Evolutionary conservation across 192 early-diverging fungal genomes (phyloP), one percentile per base, ranked within the genome.

Genomic region (Entomortierella chlamydospora): DNA sequence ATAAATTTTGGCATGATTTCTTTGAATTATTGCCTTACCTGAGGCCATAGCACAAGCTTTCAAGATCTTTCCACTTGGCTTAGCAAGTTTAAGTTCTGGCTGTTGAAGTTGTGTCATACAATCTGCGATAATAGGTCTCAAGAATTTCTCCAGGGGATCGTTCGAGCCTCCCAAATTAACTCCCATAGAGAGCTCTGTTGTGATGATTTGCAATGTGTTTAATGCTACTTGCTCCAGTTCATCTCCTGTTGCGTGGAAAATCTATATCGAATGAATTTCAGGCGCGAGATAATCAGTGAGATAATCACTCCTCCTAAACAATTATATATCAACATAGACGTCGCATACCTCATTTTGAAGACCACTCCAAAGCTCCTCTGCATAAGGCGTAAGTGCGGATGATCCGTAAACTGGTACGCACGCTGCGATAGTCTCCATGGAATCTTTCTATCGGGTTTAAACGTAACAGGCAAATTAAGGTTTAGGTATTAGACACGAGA

Each of bases 371-470:
- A 99, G 73, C 22, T 88, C 83, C 54, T 93, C 88, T 29, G 95
- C 70, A 61, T 93, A 85, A 2, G 90, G 89, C 15, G 85, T 66
- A 22, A 97, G 84, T 2, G 89, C 86, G 1, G 85, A 83, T 4
- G 90, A 82, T 31, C 90, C 92, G 73, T 96, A 99, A 0, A 91
- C 91, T 11, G 87, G 90, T 2, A 92, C 87, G 57, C 95, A 93
- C 0, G 90, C 90, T 8, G 92, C 83, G 26, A 99, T 79, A 0
- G 96, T 92, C 61, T 98, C 97, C 84, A 98, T 90, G 0, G 97
- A 92, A 83, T 99, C 97, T 73, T 90, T 87, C 90, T 94, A 73
- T 47, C 71, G 61, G 68, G 57, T 68, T 53, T 45, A 18, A 13
- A 60, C 25, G 30, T 51, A 56, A 61, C 66, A 68, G 63, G 25